Conservation (phyloP, 1,284 basidiomycete genomes). For the Ustilago cynodontis region DNA sequence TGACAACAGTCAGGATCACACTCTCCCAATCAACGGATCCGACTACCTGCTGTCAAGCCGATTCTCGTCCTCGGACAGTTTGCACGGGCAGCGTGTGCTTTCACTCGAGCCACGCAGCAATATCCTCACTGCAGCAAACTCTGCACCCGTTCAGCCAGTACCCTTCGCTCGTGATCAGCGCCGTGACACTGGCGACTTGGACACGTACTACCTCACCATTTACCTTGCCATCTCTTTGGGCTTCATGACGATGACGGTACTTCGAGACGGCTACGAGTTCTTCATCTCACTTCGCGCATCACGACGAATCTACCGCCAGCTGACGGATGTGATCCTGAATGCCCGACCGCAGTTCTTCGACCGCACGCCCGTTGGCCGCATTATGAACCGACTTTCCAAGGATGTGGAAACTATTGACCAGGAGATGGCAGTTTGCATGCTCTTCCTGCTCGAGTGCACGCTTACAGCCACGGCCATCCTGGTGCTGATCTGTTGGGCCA, state of each 20-base stretch:
- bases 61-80: slow-evolving; percentile 5
- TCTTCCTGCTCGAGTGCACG: slow-evolving; percentile 57
- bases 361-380: slow-evolving; percentile 66
- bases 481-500: slow-evolving; percentile 64
- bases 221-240: slow-evolving; percentile 56
- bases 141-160: not conserved
- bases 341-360: slow-evolving; percentile 74
- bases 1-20: not conserved
- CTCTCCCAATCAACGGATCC: not conserved
- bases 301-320: slow-evolving; percentile 66
- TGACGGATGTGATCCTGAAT: slow-evolving; percentile 87
- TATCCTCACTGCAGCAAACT: not conserved
- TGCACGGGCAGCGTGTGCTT: slow-evolving; percentile 25
- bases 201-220: slow-evolving; percentile 63
- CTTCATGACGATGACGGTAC: slow-evolving; percentile 59
- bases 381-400: slow-evolving; percentile 69
- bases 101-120: slow-evolving; percentile 8
- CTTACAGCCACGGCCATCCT: slow-evolving; percentile 59
- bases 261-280: slow-evolving; percentile 59
- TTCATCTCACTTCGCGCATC: slow-evolving; percentile 63
- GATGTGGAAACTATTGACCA: slow-evolving; percentile 69
- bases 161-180: not conserved
- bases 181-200: slow-evolving; percentile 39
- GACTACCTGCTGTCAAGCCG: not conserved
- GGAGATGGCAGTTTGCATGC: slow-evolving; percentile 61